A percentile compares a stretch with the other conserved stretches of the same genome.
Conservation (phyloP, 768 basidiomycete species). For the Hysterangium stoloniferum region DNA sequence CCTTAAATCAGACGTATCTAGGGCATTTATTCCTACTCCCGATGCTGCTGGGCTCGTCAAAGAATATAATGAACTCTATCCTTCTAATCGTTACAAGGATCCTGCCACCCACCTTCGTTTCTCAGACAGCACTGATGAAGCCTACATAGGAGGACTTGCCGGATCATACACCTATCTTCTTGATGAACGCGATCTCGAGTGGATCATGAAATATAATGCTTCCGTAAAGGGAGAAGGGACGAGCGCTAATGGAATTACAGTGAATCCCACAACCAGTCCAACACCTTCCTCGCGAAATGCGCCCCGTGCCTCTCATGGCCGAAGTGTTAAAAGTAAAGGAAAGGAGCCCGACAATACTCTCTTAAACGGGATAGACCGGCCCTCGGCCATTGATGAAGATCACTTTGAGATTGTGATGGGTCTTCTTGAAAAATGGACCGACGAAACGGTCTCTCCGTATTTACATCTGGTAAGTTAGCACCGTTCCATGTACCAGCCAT, state of each 20-base stretch:
- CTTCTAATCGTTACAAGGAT: slow-evolving; percentile 61
- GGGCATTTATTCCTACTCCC: slow-evolving; percentile 85
- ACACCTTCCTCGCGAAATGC: slow-evolving; percentile 28
- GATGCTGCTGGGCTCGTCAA: slow-evolving; percentile 76
- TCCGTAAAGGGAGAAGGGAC: slow-evolving; percentile 81
- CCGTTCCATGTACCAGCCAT: neutral
- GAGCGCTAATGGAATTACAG: slow-evolving; percentile 31
- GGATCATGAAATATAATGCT: slow-evolving; percentile 89
- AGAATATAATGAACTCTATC: slow-evolving; percentile 75
- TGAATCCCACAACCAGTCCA: slow-evolving; percentile 31
- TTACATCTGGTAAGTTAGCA: slow-evolving; percentile 76
- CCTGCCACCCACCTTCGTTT: slow-evolving; percentile 71
- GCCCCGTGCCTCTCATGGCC: slow-evolving; percentile 11
- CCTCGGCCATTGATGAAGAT: slow-evolving; percentile 64
- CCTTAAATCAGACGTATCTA: slow-evolving; percentile 28
- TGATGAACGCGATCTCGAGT: slow-evolving; percentile 94
- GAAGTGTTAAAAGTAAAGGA: slow-evolving; percentile 74
- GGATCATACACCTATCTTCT: slow-evolving; percentile 84
- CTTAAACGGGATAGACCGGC: slow-evolving; percentile 9
- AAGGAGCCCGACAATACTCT: slow-evolving; percentile 68
- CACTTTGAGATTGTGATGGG: slow-evolving; percentile 96
- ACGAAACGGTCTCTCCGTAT: slow-evolving; percentile 74
- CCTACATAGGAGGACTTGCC: slow-evolving; percentile 47
- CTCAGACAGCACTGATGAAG: slow-evolving; percentile 82
- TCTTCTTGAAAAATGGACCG: slow-evolving; percentile 83